Evolutionary conservation across 305 asterid genomes (phyloP).

Genomic region (Vinca major): DNA sequence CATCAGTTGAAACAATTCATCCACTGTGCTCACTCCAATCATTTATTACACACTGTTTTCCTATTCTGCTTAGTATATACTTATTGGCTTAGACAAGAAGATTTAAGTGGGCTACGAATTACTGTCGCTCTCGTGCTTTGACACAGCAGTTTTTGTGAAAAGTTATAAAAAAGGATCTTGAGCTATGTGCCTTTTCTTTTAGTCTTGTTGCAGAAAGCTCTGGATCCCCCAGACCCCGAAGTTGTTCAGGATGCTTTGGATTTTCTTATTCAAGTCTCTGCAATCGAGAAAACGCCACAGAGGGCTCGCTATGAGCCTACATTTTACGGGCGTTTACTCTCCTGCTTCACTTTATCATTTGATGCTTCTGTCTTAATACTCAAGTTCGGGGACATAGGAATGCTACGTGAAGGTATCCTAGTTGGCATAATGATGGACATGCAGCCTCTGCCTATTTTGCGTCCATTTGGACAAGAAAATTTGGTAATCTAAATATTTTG

Average conservation of each 20-base stretch:
- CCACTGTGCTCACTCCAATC: neutral
- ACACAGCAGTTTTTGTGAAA: neutral
- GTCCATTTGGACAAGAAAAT: slow-evolving; percentile 70
- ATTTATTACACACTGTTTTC: neutral
- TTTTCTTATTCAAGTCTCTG: slow-evolving; percentile 56
- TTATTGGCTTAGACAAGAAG: neutral
- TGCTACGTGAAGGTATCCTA: slow-evolving; percentile 89
- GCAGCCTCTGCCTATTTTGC: slow-evolving; percentile 78
- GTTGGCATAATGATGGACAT: slow-evolving; percentile 76
- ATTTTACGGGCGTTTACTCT: slow-evolving; percentile 69
- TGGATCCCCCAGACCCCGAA: slow-evolving; percentile 72
- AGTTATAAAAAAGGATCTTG: neutral
- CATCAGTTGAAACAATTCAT: neutral
- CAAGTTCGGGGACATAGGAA: slow-evolving; percentile 68
- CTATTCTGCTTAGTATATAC: neutral
- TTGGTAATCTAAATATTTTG: slow-evolving; percentile 38
- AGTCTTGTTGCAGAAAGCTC: slow-evolving; percentile 79
- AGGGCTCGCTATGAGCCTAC: slow-evolving; percentile 78
- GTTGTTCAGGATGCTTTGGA: slow-evolving; percentile 71
- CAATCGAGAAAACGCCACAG: slow-evolving; percentile 49
- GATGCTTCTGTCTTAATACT: slow-evolving; percentile 77
- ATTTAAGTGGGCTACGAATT: neutral
- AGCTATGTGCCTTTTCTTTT: slow-evolving; percentile 17
- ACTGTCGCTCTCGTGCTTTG: neutral
- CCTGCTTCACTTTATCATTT: slow-evolving; percentile 76